A percentile compares a stretch with the other conserved stretches of the same genome.
phyloP scores from a whole-genome alignment of 371 early-diverging fungal species.

The Mortierella polycephala region DNA sequence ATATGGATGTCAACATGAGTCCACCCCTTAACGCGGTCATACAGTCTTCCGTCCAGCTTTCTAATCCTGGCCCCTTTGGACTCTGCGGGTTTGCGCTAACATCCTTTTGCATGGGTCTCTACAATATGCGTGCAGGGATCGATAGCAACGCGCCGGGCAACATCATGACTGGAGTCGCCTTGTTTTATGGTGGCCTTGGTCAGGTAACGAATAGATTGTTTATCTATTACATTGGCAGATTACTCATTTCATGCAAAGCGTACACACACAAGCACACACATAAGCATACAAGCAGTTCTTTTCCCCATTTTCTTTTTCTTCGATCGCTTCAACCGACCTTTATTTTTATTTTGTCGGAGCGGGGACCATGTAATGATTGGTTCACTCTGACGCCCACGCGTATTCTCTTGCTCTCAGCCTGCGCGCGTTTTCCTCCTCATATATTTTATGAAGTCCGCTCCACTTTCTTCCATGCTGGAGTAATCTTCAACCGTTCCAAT shows the following conservation, averaged over 20 bases:
- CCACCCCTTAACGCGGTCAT: slow-evolving; percentile 33
- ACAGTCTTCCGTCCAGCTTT: slow-evolving; percentile 37
- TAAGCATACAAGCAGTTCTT: too few species aligned
- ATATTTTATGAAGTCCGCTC: slow-evolving; percentile 5
- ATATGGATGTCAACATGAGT: slow-evolving; percentile 51
- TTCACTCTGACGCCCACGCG: background rate
- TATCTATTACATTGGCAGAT: too few species aligned
- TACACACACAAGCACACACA: too few species aligned
- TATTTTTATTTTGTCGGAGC: too few species aligned
- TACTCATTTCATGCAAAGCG: background rate
- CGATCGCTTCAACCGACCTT: too few species aligned
- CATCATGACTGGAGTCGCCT: slow-evolving; percentile 74
- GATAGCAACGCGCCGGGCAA: slow-evolving; percentile 63
- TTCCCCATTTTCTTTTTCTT: too few species aligned
- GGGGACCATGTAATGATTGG: background rate
- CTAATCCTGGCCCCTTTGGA: slow-evolving; percentile 82
- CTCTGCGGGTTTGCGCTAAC: slow-evolving; percentile 81
- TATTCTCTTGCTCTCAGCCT: background rate
- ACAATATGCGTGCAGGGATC: slow-evolving; percentile 76
- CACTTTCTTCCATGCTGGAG: background rate
- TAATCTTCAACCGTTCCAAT: background rate
- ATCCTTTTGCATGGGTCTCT: slow-evolving; percentile 76
- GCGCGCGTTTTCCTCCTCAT: background rate
- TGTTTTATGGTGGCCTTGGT: slow-evolving; percentile 82
- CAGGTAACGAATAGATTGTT: slow-evolving; percentile 59